These are phyloP conservation scores for Coemansia sp. DNA, from an alignment of 192 early-diverging fungal genomes.

Conservation along the genomic window DNA sequence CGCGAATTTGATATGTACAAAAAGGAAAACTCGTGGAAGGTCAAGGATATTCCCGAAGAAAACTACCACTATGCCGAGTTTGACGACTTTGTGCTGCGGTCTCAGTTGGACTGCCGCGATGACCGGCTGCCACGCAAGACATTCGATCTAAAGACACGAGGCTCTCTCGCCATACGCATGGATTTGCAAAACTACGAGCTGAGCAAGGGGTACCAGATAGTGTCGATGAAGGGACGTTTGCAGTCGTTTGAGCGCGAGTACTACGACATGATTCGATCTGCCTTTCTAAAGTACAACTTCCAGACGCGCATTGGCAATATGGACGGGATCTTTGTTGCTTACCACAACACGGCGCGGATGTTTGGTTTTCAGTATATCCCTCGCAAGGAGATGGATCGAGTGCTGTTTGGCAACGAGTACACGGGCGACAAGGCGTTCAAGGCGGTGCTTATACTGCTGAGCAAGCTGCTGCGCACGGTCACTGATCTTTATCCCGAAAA, in stretches of 20 bases:
- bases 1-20: conserved; percentile 70
- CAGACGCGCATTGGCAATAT: conserved; percentile 93
- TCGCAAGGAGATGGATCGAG: conserved; percentile 78
- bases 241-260: conserved; percentile 92
- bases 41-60: conserved; percentile 60
- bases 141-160: conserved; percentile 94
- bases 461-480: conserved; percentile 64
- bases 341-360: conserved; percentile 87
- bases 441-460: conserved; percentile 63
- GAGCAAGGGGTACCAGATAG: conserved; percentile 70
- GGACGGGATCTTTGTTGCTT: conserved; percentile 93
- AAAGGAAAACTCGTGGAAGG: conserved; percentile 61
- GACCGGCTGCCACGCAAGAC: conserved; percentile 71
- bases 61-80: conserved; percentile 71
- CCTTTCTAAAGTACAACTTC: conserved; percentile 86
- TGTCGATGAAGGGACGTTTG: conserved; percentile 64
- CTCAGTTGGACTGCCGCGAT: conserved; percentile 88
- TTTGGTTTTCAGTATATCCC: conserved; percentile 97
- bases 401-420: conserved; percentile 69
- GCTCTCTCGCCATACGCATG: conserved; percentile 79
- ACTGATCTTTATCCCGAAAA: conserved; percentile 62
- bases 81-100: conserved; percentile 78
- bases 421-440: conserved; percentile 76
- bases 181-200: conserved; percentile 75
- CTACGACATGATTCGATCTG: conserved; percentile 91